A percentile compares a stretch with the other conserved stretches of the same genome.
These are phyloP conservation scores for Cordyceps pruinosa DNA, from an alignment of 2,329 filamentous ascomycete species.

Conservation along the genomic window DNA sequence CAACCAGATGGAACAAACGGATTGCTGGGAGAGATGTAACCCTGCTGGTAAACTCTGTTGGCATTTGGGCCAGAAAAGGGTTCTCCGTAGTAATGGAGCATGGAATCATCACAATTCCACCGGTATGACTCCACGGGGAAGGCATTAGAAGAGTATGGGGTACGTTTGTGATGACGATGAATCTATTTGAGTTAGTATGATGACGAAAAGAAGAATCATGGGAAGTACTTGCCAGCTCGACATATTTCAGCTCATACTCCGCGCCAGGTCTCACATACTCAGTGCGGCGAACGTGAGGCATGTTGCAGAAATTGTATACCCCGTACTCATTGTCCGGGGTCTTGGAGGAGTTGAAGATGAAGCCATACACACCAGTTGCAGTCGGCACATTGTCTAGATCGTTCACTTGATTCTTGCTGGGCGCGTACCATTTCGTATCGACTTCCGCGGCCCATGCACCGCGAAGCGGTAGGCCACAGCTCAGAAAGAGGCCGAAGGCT, in stretches of 20 bases:
- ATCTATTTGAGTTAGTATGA: conserved; percentile 38
- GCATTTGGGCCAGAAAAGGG: conserved; percentile 44
- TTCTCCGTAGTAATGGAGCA: conserved; percentile 62
- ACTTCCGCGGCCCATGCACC: conserved; percentile 17
- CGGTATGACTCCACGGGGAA: conserved; percentile 66
- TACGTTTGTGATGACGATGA: conserved; percentile 79
- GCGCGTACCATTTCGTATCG: conserved; percentile 52
- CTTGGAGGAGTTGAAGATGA: conserved; percentile 62
- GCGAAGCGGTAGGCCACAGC: conserved; percentile 4
- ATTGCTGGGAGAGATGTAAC: conserved; percentile 55
- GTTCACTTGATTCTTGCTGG: conserved; percentile 50
- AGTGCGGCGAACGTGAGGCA: conserved; percentile 67
- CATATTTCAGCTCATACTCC: conserved; percentile 63
- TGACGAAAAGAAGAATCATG: neutral
- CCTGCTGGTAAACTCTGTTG: conserved; percentile 57
- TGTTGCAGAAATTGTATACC: conserved; percentile 77
- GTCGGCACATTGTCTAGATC: conserved; percentile 51
- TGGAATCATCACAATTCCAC: conserved; percentile 67
- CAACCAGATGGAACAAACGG: conserved; percentile 61
- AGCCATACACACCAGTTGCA: conserved; percentile 60
- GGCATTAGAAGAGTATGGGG: conserved; percentile 69
- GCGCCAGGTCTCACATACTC: conserved; percentile 53
- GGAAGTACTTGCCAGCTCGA: conserved; percentile 56
- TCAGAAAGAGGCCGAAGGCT: conserved; percentile 6
- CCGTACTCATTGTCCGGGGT: conserved; percentile 52